phyloP scores from a whole-genome alignment of 2,329 filamentous ascomycete species.

The Fusarium bulbicola region DNA sequence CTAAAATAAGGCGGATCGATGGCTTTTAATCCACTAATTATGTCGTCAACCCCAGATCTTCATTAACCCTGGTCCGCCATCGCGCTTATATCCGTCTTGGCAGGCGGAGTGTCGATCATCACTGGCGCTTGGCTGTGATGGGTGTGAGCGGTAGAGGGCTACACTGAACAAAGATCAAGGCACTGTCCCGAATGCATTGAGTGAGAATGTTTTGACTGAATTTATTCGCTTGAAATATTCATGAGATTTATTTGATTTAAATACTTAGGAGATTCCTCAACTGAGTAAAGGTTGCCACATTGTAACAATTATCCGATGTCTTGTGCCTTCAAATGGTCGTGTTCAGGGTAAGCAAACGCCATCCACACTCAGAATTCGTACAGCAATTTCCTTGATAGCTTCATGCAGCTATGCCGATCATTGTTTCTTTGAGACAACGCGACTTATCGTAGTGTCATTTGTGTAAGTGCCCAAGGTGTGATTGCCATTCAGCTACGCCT shows the following conservation, averaged over 20 bases:
- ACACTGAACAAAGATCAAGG: not conserved
- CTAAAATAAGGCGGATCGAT: conserved; percentile 28
- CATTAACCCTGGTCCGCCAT: not conserved
- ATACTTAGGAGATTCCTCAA: no score
- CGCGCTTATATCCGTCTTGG: conserved; percentile 26
- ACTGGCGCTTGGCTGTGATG: not conserved
- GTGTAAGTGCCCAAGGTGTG: not conserved
- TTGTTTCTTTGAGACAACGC: conserved; percentile 7
- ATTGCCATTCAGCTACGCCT: not conserved
- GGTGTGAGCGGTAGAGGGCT: not conserved
- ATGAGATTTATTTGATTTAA: no score
- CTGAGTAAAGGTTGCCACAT: no score
- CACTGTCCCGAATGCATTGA: no score
- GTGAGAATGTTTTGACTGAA: not conserved
- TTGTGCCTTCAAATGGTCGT: not conserved
- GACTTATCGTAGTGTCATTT: not conserved
- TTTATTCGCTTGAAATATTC: not conserved
- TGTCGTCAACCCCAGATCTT: conserved; percentile 37
- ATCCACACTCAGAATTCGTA: conserved; percentile 7
- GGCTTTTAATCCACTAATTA: conserved; percentile 31
- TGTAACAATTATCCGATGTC: no score
- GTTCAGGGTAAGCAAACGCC: conserved; percentile 9
- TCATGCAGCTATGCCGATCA: conserved; percentile 20
- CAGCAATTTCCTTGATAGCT: not conserved
- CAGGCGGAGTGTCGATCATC: conserved; percentile 22